phyloP scores from a whole-genome alignment of 495 filamentous ascomycete genomes.

The Choiromyces venosus region DNA sequence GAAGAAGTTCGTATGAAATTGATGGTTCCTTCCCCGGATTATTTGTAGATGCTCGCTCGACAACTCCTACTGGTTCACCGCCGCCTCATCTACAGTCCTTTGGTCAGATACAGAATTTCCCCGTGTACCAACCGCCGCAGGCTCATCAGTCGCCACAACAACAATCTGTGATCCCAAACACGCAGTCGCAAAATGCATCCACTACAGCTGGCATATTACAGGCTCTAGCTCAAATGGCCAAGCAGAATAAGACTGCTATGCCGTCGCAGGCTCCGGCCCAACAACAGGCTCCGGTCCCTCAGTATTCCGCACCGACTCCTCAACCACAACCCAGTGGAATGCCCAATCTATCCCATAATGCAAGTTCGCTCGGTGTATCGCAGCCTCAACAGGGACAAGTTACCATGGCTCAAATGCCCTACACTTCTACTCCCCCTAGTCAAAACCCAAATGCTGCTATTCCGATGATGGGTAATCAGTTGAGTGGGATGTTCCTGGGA shows the following conservation, averaged over 20 bases:
- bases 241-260: constrained; percentile 63
- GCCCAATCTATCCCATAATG: constrained; percentile 29
- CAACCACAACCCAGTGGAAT: constrained; percentile 34
- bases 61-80: constrained; percentile 74
- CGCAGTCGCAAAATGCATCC: constrained; percentile 48
- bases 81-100: constrained; percentile 53
- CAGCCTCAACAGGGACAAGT: constrained; percentile 26
- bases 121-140: constrained; percentile 42
- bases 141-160: constrained; percentile 34
- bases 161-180: constrained; percentile 22
- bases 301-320: constrained; percentile 34
- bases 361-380: constrained; percentile 31
- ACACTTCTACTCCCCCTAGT: constrained; percentile 44
- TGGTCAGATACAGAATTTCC: constrained; percentile 44
- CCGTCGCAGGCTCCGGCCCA: constrained; percentile 50
- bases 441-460: constrained; percentile 35
- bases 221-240: constrained; percentile 77
- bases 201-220: constrained; percentile 67
- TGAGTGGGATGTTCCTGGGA: constrained; percentile 35
- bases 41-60: constrained; percentile 57
- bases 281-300: constrained; percentile 49
- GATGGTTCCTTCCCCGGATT: constrained; percentile 33
- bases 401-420: constrained; percentile 28
- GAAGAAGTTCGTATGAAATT: constrained; percentile 39
- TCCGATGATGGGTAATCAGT: constrained; percentile 34